Evolutionary conservation across 2,329 filamentous ascomycete genomes (phyloP), one percentile per base, ranked within the genome.

Genomic region (Claviceps maximensis): DNA sequence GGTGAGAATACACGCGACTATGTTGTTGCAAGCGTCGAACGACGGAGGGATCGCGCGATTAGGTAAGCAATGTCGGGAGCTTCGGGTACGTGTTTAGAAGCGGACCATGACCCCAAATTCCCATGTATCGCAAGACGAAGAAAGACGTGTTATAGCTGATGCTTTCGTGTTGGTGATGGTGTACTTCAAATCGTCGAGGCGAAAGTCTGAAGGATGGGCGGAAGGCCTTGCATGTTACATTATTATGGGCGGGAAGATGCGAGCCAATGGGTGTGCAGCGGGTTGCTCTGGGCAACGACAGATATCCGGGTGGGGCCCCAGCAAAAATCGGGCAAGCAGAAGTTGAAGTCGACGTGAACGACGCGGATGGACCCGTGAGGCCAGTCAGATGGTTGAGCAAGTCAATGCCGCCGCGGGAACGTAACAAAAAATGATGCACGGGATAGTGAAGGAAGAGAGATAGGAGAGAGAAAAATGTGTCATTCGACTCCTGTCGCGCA

Each of bases 61-160:
- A 36, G 17, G 59, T 31, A 23, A 38, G 31, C 23, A 38, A 21
- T 12, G 36, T 23, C 27, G 17, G 33, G 21, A 33, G 10, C n/a
- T 33, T 42, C 10, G 21, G 68, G 58, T 67, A 73, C 69, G 69
- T 67, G 69, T 71, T 71, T 63, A 58, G 62, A 62, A 59, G 58
- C 25, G 58, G 63, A 57, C 65, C 68, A 73, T 73, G 57, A 57
- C 66, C 62, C 62, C 58, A 60, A 63, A 58, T 57, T 59, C 59
- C 59, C 60, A 59, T 15, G 38, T 53, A 33, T 49, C 48, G 33
- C 49, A 46, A 55, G 27, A 23, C 7, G 57, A 61, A 65, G 63
- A 63, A 61, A 61, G 13, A 12, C 33, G 38, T 47, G 15, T 19
- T 13, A 29, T 51, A 29, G 50, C 64, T 61, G 59, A 69, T 65